A percentile compares a stretch with the other conserved stretches of the same genome.
These are phyloP conservation scores for Pichia insulana DNA, from an alignment of 805 yeast genomes.

Conservation along the genomic window DNA sequence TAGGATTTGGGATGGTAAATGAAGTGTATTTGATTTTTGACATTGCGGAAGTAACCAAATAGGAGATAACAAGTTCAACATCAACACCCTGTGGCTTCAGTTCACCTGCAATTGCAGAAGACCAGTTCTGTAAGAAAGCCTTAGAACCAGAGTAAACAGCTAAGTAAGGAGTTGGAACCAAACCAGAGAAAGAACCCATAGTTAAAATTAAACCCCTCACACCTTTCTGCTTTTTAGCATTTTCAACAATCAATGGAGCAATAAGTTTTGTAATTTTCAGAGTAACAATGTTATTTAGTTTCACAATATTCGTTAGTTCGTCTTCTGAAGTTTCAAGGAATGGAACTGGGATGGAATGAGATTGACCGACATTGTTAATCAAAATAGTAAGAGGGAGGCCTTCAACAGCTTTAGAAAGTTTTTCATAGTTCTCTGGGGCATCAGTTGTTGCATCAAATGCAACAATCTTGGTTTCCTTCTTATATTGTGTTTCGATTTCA, in stretches of 20 bases:
- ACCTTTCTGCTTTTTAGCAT: constrained; percentile 34
- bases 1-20: constrained; percentile 71
- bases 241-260: constrained; percentile 56
- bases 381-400: constrained; percentile 62
- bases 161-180: constrained; percentile 83
- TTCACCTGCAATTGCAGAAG: constrained; percentile 81
- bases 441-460: constrained; percentile 77
- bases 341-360: constrained; percentile 93
- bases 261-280: constrained; percentile 75
- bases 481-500: constrained; percentile 52
- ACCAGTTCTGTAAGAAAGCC: constrained; percentile 92
- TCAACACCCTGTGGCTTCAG: constrained; percentile 61
- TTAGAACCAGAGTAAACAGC: constrained; percentile 96
- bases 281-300: constrained; percentile 80
- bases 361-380: constrained; percentile 89
- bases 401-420: constrained; percentile 38
- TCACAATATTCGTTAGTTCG: constrained; percentile 73
- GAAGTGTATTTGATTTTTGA: constrained; percentile 82
- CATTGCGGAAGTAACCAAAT: constrained; percentile 91
- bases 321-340: constrained; percentile 68
- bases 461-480: constrained; percentile 54
- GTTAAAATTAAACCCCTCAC: constrained; percentile 74
- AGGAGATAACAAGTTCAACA: constrained; percentile 78
- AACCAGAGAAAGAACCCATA: constrained; percentile 96
- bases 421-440: constrained; percentile 44